A percentile compares a stretch with the other conserved stretches of the same genome.
phyloP scores from a whole-genome alignment of 75 land plant genomes.

The Selaginella moellendorffii region DNA sequence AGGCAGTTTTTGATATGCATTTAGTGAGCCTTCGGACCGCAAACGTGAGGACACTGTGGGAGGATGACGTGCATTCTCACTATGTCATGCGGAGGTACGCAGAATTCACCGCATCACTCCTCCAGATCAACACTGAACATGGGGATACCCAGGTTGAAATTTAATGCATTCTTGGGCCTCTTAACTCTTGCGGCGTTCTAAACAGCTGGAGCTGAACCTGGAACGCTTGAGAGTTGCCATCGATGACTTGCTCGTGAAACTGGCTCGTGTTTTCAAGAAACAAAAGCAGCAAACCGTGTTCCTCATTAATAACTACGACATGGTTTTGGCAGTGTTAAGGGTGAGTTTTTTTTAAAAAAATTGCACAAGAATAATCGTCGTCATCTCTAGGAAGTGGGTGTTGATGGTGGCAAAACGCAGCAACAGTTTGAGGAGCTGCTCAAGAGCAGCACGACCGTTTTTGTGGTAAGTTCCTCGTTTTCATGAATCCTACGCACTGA shows the following conservation, averaged over 20 bases:
- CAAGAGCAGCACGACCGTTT: conserved; percentile 72
- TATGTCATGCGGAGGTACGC: conserved; percentile 98
- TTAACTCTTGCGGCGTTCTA: neutral
- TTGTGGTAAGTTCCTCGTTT: conserved; percentile 45
- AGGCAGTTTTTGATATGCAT: conserved; percentile 99
- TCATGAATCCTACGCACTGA: neutral
- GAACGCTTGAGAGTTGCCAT: conserved; percentile 83
- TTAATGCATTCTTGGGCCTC: neutral
- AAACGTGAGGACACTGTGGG: conserved; percentile 81
- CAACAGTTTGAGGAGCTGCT: conserved; percentile 89
- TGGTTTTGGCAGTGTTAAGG: conserved; percentile 89
- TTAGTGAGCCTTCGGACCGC: conserved; percentile 87
- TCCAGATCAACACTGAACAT: conserved; percentile 83
- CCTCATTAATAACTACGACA: conserved; percentile 95
- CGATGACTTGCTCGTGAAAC: conserved; percentile 80
- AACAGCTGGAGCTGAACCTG: conserved; percentile 89
- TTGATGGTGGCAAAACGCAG: conserved; percentile 75
- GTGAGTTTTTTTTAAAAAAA: conserved; percentile 16
- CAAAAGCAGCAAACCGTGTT: conserved; percentile 84
- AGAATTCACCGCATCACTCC: conserved; percentile 92
- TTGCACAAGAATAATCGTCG: neutral
- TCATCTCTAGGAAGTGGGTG: conserved; percentile 73
- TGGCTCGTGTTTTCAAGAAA: conserved; percentile 55
- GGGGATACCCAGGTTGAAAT: conserved; percentile 80
- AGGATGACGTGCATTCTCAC: conserved; percentile 98